phyloP scores from a whole-genome alignment of 2,329 filamentous ascomycete genomes.

The Trichoderma atroviride region DNA sequence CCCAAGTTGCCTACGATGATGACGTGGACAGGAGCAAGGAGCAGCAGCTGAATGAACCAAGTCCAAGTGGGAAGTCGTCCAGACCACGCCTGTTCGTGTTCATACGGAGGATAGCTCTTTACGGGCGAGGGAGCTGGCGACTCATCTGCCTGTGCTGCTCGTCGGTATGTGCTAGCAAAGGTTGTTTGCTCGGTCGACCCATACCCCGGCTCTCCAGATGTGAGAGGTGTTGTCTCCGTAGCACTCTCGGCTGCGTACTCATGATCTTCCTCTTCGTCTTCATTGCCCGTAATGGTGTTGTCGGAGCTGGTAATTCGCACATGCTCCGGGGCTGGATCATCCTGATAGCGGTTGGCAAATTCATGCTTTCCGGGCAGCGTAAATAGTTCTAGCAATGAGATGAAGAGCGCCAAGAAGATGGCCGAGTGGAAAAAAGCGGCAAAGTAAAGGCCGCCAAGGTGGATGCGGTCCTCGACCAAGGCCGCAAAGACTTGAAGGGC shows the following conservation, averaged over 20 bases:
- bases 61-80: slow-evolving; percentile 76
- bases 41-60: slow-evolving; percentile 83
- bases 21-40: slow-evolving; percentile 76
- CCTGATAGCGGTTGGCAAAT: slow-evolving; percentile 61
- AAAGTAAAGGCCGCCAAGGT: slow-evolving; percentile 76
- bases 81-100: slow-evolving; percentile 85
- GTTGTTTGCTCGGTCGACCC: slow-evolving; percentile 49
- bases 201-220: slow-evolving; percentile 41
- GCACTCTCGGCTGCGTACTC: slow-evolving; percentile 39
- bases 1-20: slow-evolving; percentile 77
- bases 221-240: slow-evolving; percentile 59
- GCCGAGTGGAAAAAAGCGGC: slow-evolving; percentile 78
- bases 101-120: slow-evolving; percentile 52
- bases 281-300: slow-evolving; percentile 19
- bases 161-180: slow-evolving; percentile 59
- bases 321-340: slow-evolving; percentile 54
- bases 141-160: slow-evolving; percentile 45
- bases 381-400: slow-evolving; percentile 81
- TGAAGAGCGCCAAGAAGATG: slow-evolving; percentile 71
- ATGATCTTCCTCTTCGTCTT: slow-evolving; percentile 10
- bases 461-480: slow-evolving; percentile 73
- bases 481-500: slow-evolving; percentile 70
- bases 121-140: slow-evolving; percentile 31
- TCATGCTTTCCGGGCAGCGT: slow-evolving; percentile 70
- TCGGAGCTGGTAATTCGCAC: slow-evolving; percentile 26